A percentile compares a stretch with the other conserved stretches of the same genome.
These are phyloP conservation scores for Talaromyces trachyspermus DNA, from an alignment of 495 filamentous ascomycete genomes.

Conservation along the genomic window DNA sequence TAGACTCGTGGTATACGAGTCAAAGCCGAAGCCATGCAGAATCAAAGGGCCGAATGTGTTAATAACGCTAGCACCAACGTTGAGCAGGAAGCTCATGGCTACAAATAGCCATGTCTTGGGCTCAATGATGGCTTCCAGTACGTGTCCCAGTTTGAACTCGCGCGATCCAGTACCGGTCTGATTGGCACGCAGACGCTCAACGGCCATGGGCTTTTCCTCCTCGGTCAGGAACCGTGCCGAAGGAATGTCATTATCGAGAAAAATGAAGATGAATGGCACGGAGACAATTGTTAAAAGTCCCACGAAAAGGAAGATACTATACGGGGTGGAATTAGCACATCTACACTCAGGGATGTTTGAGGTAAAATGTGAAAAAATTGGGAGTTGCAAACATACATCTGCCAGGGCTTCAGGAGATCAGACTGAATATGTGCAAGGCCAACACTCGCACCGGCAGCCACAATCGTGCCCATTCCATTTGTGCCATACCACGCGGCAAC, in stretches of 20 bases:
- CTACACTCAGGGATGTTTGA: too few relatives aligned
- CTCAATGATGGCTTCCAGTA: constrained; percentile 38
- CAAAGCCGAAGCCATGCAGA: constrained; percentile 50
- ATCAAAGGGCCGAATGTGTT: constrained; percentile 56
- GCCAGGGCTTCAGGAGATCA: constrained; percentile 47
- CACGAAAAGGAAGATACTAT: constrained; percentile 39
- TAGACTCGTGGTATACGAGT: constrained; percentile 45
- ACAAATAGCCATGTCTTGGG: constrained; percentile 44
- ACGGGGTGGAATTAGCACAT: not conserved
- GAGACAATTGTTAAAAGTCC: constrained; percentile 42
- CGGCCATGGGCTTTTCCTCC: constrained; percentile 49
- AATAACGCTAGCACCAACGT: constrained; percentile 54
- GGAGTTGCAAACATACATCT: constrained; percentile 42
- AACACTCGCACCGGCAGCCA: constrained; percentile 39
- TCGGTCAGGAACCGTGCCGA: constrained; percentile 54
- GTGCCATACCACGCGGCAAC: constrained; percentile 44
- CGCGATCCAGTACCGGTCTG: constrained; percentile 49
- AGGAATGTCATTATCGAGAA: constrained; percentile 39
- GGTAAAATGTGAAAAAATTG: not conserved
- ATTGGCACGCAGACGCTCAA: constrained; percentile 55
- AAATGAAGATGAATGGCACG: constrained; percentile 35
- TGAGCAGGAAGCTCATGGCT: constrained; percentile 49
- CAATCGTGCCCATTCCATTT: constrained; percentile 41
- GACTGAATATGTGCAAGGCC: constrained; percentile 50
- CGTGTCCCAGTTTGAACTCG: constrained; percentile 40